phyloP scores from a whole-genome alignment of 495 filamentous ascomycete genomes.

The Chaetomium tenue region DNA sequence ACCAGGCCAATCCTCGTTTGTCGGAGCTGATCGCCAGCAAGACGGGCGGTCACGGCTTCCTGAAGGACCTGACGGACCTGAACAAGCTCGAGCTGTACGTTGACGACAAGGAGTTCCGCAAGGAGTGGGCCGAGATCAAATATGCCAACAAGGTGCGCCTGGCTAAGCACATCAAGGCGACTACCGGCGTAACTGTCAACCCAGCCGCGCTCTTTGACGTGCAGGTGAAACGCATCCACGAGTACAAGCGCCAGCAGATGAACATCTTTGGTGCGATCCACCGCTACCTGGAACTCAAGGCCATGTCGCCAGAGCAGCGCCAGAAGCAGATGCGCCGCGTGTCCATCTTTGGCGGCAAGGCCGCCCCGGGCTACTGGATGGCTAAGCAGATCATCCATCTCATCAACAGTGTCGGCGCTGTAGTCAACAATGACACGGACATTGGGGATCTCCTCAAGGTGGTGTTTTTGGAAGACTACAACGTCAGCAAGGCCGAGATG shows the following conservation, averaged over 20 bases:
- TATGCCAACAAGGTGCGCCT: slow-evolving; percentile 67
- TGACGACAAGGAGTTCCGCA: slow-evolving; percentile 84
- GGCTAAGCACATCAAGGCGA: slow-evolving; percentile 83
- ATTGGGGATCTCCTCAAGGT: slow-evolving; percentile 95
- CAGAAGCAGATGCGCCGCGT: slow-evolving; percentile 91
- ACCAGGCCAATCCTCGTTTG: slow-evolving; percentile 92
- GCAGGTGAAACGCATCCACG: slow-evolving; percentile 98
- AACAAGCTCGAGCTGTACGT: slow-evolving; percentile 77
- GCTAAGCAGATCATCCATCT: slow-evolving; percentile 98
- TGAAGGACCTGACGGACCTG: slow-evolving; percentile 82
- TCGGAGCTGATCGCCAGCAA: slow-evolving; percentile 91
- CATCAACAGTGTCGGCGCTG: slow-evolving; percentile 85
- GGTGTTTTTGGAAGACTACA: slow-evolving; percentile 96
- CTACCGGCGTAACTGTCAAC: slow-evolving; percentile 75
- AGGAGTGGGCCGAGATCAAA: slow-evolving; percentile 90
- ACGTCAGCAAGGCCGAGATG: slow-evolving; percentile 97
- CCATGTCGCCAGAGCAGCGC: slow-evolving; percentile 74
- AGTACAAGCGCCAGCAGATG: slow-evolving; percentile 98
- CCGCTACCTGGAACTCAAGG: slow-evolving; percentile 86
- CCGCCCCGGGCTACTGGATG: slow-evolving; percentile 99
- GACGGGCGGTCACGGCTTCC: slow-evolving; percentile 73
- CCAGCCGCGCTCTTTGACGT: slow-evolving; percentile 90
- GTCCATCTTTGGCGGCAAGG: slow-evolving; percentile 96
- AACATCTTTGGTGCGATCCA: slow-evolving; percentile 99
- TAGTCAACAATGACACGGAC: slow-evolving; percentile 88